A percentile compares a stretch with the other conserved stretches of the same genome.
phyloP scores from a whole-genome alignment of 2,329 filamentous ascomycete genomes.

The Blastomyces gilchristii region DNA sequence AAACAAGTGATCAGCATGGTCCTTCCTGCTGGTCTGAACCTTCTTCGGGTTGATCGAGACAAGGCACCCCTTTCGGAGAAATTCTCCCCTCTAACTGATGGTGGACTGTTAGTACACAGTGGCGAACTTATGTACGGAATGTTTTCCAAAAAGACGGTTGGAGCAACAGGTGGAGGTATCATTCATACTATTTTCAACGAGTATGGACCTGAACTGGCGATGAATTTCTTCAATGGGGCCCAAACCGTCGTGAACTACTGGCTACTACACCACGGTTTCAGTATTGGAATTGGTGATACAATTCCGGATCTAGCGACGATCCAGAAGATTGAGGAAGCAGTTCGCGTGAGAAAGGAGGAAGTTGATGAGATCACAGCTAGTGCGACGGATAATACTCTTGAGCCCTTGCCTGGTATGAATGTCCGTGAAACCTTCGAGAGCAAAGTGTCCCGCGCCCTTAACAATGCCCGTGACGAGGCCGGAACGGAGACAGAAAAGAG shows the following conservation, averaged over 20 bases:
- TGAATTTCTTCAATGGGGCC: constrained; percentile 91
- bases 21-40: constrained; percentile 76
- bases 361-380: constrained; percentile 64
- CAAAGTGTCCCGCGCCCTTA: constrained; percentile 87
- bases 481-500: constrained; percentile 86
- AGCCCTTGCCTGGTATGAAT: constrained; percentile 96
- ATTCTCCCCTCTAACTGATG: constrained; percentile 58
- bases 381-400: constrained; percentile 77
- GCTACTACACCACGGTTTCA: constrained; percentile 92
- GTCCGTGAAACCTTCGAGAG: constrained; percentile 97
- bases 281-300: constrained; percentile 96
- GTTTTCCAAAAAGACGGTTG: constrained; percentile 86
- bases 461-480: constrained; percentile 91
- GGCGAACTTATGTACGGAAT: constrained; percentile 86
- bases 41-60: constrained; percentile 55
- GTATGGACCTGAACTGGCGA: constrained; percentile 71
- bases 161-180: constrained; percentile 80
- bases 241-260: constrained; percentile 96
- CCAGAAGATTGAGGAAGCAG: constrained; percentile 69
- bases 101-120: constrained; percentile 70
- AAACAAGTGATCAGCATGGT: constrained; percentile 96
- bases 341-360: constrained; percentile 69
- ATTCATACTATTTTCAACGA: constrained; percentile 96
- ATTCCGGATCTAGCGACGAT: constrained; percentile 84
- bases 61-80: constrained; percentile 44